Conservation (phyloP, 2,329 filamentous ascomycete species). For the Fonsecaea pugnacius region DNA sequence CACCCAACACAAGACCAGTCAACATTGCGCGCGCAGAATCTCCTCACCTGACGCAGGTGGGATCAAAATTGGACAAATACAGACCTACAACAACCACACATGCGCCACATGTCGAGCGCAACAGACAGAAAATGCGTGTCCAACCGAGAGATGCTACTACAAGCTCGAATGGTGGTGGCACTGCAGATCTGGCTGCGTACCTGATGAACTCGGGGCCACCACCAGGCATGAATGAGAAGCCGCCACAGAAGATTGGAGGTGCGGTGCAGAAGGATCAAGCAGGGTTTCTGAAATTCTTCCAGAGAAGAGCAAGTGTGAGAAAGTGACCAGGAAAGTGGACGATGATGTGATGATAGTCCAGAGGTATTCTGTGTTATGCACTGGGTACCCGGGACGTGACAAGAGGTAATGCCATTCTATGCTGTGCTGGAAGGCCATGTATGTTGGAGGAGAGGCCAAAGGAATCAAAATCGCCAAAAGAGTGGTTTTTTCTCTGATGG, state of each 20-base stretch:
- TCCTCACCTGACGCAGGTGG: slow-evolving; percentile 36
- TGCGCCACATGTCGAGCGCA: slow-evolving; percentile 45
- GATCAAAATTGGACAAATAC: slow-evolving; percentile 42
- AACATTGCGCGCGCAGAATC: slow-evolving; percentile 34
- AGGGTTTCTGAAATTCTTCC: slow-evolving; percentile 45
- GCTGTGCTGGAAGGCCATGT: background rate
- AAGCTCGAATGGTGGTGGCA: slow-evolving; percentile 46
- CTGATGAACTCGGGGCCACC: slow-evolving; percentile 71
- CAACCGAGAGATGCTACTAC: slow-evolving; percentile 28
- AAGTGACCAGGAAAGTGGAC: slow-evolving; percentile 15
- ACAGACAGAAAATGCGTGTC: slow-evolving; percentile 36
- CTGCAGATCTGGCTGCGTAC: slow-evolving; percentile 73
- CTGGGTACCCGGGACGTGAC: slow-evolving; percentile 12
- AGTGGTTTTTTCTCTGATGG: background rate
- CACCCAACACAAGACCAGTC: slow-evolving; percentile 12
- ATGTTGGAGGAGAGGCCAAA: background rate
- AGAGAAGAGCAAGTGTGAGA: slow-evolving; percentile 35
- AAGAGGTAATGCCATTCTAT: slow-evolving; percentile 1
- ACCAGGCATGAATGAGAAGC: slow-evolving; percentile 23
- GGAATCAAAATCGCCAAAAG: background rate
- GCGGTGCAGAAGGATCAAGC: slow-evolving; percentile 38
- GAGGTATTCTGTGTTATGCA: slow-evolving; percentile 4
- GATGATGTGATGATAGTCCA: background rate
- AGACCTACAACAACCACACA: slow-evolving; percentile 44
- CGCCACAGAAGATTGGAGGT: slow-evolving; percentile 27